Percentiles rank a stretch among this genome's conserved stretches.
These are phyloP conservation scores for Balakata baccata DNA, from an alignment of 345 rosid genomes.

Conservation along the genomic window DNA sequence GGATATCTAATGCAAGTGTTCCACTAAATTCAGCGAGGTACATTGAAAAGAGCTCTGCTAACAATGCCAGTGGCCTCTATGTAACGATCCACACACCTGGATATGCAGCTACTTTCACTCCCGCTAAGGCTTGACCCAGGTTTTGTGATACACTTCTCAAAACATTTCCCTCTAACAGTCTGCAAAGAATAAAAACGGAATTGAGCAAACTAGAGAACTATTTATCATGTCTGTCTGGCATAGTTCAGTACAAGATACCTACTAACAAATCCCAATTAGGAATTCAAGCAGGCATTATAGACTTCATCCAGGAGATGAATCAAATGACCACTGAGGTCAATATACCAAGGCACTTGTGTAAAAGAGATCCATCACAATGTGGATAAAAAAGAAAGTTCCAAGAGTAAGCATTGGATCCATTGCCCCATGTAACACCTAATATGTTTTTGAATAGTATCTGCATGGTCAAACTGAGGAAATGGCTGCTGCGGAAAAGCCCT, in stretches of 20 bases:
- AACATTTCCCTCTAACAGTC: slow-evolving; percentile 84
- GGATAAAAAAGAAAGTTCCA: too few species aligned
- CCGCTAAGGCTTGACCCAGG: slow-evolving; percentile 92
- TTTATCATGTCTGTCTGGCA: background rate
- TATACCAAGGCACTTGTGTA: too few species aligned
- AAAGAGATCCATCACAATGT: too few species aligned
- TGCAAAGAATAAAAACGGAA: slow-evolving; percentile 19
- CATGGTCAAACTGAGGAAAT: too few species aligned
- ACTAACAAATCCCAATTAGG: background rate
- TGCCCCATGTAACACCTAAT: too few species aligned
- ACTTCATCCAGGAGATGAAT: background rate
- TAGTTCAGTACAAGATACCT: background rate
- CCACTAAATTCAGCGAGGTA: slow-evolving; percentile 35
- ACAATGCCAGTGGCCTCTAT: slow-evolving; percentile 87
- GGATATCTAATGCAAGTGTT: slow-evolving; percentile 7
- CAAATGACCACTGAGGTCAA: too few species aligned
- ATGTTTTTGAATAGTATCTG: too few species aligned
- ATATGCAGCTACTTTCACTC: slow-evolving; percentile 88
- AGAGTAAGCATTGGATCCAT: too few species aligned
- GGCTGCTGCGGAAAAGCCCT: too few species aligned
- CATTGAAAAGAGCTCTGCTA: slow-evolving; percentile 58
- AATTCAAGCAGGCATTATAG: background rate
- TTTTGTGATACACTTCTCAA: slow-evolving; percentile 77
- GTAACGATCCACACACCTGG: slow-evolving; percentile 96
- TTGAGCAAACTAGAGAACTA: background rate